Conservation (phyloP, 2,329 filamentous ascomycete species). For the Colletotrichum eremochloae region DNA sequence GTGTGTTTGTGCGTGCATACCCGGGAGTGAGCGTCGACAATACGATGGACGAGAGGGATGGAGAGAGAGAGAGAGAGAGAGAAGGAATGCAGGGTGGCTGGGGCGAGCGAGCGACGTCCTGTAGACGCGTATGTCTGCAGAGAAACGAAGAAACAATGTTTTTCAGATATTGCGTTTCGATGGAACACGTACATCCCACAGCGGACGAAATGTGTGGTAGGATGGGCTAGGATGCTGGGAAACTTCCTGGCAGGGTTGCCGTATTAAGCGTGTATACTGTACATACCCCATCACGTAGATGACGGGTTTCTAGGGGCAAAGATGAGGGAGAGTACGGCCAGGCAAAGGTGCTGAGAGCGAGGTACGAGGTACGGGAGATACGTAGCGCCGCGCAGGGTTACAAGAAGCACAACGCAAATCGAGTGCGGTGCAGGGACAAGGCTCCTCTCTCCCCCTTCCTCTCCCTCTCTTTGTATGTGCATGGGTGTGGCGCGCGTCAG, state of each 20-base stretch:
- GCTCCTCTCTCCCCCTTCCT: not conserved
- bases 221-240: not conserved
- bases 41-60: not conserved
- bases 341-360: not conserved
- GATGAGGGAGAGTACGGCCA: not conserved
- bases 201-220: constrained; percentile 1
- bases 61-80: not conserved
- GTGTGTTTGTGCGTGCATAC: constrained; percentile 29
- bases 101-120: constrained; percentile 8
- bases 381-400: not conserved
- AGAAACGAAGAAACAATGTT: constrained; percentile 39
- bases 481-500: constrained; percentile 33
- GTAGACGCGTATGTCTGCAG: constrained; percentile 39
- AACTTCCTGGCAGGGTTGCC: not conserved
- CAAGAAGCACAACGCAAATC: constrained; percentile 1
- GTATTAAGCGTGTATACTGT: not conserved
- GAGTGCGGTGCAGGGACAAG: constrained; percentile 29
- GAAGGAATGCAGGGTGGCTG: not conserved
- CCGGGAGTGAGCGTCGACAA: constrained; percentile 6
- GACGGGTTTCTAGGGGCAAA: not conserved
- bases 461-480: not conserved
- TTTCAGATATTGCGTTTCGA: constrained; percentile 36
- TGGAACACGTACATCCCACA: constrained; percentile 26
- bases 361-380: not conserved
- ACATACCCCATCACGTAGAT: not conserved